phyloP scores from a whole-genome alignment of 352 stramenopile genomes.

The Aphanomyces stellatus region DNA sequence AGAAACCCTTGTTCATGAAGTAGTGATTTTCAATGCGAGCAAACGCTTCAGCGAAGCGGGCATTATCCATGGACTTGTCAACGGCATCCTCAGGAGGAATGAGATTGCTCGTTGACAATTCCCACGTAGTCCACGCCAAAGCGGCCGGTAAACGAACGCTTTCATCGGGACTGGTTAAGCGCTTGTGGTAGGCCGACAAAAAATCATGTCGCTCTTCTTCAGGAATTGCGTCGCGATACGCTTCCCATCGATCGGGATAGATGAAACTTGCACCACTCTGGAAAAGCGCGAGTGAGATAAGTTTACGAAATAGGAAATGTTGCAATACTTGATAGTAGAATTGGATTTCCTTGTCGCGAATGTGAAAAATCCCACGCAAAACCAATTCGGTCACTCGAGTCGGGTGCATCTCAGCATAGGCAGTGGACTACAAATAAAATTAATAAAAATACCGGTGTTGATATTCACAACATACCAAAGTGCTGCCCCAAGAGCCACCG shows the following conservation, averaged over 20 bases:
- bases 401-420: constrained; percentile 88
- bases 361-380: constrained; percentile 88
- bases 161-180: constrained; percentile 81
- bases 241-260: constrained; percentile 88
- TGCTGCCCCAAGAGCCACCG: constrained; percentile 92
- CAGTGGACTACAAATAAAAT: constrained; percentile 46
- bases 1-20: constrained; percentile 88
- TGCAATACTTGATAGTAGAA: constrained; percentile 84
- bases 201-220: constrained; percentile 75
- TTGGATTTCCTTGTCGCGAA: constrained; percentile 87
- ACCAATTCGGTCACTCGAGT: constrained; percentile 78
- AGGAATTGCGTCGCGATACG: constrained; percentile 81
- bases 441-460: too few relatives aligned
- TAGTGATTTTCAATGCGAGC: constrained; percentile 92
- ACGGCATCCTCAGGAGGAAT: constrained; percentile 50
- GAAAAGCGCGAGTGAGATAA: neutral
- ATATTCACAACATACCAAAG: too few relatives aligned
- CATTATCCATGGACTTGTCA: constrained; percentile 71
- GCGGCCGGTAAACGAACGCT: constrained; percentile 71
- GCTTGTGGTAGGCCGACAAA: constrained; percentile 81
- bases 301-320: neutral
- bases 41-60: constrained; percentile 84
- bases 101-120: constrained; percentile 82
- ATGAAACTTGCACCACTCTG: constrained; percentile 78
- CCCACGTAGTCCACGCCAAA: constrained; percentile 87